These are phyloP conservation scores for Pseudogymnoascus sp. DNA, from an alignment of 2,329 filamentous ascomycete species.

Conservation along the genomic window DNA sequence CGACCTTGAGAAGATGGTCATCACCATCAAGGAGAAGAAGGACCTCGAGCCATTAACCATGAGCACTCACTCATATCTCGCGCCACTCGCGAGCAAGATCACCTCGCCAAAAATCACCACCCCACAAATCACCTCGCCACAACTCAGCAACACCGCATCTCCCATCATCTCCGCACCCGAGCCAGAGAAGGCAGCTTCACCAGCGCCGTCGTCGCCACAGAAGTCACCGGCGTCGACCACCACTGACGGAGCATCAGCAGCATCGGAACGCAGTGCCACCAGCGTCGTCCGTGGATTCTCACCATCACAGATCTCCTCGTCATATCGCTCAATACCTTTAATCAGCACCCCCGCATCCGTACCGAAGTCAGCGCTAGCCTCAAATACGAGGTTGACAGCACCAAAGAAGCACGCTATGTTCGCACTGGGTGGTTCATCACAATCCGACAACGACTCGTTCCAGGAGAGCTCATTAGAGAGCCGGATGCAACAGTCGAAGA, in stretches of 20 bases:
- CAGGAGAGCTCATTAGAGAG: conserved; percentile 22
- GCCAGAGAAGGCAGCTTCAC: conserved; percentile 36
- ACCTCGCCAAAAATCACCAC: conserved; percentile 26
- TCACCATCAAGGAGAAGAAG: conserved; percentile 80
- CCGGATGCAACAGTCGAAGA: conserved; percentile 35
- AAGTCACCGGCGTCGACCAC: conserved; percentile 12
- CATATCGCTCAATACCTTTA: conserved; percentile 44
- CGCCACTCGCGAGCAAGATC: conserved; percentile 36
- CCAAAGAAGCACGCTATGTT: conserved; percentile 53
- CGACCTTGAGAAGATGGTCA: conserved; percentile 88
- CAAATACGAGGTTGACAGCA: conserved; percentile 52
- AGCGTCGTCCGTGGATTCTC: conserved; percentile 83
- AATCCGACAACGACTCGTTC: conserved; percentile 28
- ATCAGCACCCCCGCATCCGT: conserved; percentile 30
- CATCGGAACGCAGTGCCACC: conserved; percentile 32
- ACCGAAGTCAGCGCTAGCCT: conserved; percentile 34
- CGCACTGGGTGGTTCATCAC: conserved; percentile 33
- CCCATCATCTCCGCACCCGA: conserved; percentile 51
- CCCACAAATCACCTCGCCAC: conserved; percentile 28
- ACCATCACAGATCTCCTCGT: conserved; percentile 63
- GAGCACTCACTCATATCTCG: conserved; percentile 26
- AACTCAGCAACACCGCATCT: conserved; percentile 36
- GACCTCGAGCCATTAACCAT: conserved; percentile 50
- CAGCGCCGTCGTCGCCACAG: conserved; percentile 32
- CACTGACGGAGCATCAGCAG: conserved; percentile 10